Conservation (phyloP, 306 rosid species). For the Gastrolobium bilobum region DNA sequence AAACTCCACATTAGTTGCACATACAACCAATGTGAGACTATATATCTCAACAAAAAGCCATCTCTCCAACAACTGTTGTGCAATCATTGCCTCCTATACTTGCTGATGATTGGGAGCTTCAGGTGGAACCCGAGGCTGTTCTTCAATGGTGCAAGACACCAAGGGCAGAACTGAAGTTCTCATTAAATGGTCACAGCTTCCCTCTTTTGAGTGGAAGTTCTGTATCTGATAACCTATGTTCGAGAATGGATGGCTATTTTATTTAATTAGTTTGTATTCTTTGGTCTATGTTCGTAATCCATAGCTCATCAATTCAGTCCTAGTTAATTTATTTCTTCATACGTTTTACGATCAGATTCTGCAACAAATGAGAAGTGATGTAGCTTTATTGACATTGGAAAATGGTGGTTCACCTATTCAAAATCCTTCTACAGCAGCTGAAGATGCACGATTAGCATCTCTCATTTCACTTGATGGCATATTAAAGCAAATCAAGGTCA, state of each 20-base stretch:
- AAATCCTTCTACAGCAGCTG: constrained; percentile 93
- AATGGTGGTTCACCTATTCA: constrained; percentile 81
- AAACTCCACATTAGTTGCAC: too few relatives aligned
- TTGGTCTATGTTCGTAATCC: not conserved
- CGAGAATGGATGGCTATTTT: not conserved
- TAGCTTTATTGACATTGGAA: constrained; percentile 81
- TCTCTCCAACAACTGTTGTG: too few relatives aligned
- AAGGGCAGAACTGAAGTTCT: too few relatives aligned
- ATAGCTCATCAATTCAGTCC: constrained; percentile 8
- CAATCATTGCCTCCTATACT: too few relatives aligned
- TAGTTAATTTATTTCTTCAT: constrained; percentile 24
- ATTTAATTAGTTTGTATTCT: constrained; percentile 32
- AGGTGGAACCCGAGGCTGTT: too few relatives aligned
- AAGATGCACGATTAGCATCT: constrained; percentile 96
- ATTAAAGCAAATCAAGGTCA: constrained; percentile 90
- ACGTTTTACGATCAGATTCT: constrained; percentile 67
- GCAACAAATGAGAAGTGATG: constrained; percentile 94
- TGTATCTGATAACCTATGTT: constrained; percentile 3
- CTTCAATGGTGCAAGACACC: too few relatives aligned
- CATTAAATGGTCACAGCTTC: too few relatives aligned
- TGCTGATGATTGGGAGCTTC: too few relatives aligned
- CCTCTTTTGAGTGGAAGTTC: constrained; percentile 25
- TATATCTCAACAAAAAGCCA: too few relatives aligned
- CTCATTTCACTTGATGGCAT: constrained; percentile 94
- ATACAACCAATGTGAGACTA: too few relatives aligned